Evolutionary conservation across 2,329 filamentous ascomycete genomes (phyloP), one percentile per base, ranked within the genome.

Genomic region (Alternaria consortialis): DNA sequence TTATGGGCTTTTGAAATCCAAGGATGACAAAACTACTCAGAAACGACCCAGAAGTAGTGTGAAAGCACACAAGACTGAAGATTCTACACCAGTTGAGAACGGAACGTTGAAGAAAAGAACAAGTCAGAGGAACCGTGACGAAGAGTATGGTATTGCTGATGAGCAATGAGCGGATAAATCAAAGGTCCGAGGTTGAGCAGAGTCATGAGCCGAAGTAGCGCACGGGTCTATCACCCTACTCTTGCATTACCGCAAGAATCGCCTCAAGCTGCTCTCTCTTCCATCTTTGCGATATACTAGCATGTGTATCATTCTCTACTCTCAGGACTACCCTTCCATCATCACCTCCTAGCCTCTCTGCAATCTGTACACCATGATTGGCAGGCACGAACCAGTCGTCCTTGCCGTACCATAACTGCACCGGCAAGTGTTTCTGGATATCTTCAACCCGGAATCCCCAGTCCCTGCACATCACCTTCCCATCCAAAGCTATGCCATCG

Each of bases 371-470:
- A 1, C 75, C 78, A 66, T 80, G 76, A 53, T 74, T 68, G 2
- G 70, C 66, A 37, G 77, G 78, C 43, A 80, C 73, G 60, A 65
- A 68, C 20, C 27, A 65, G 68, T 80, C 78, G 3, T 67, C 34
- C 43, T 69, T 77, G 20, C 76, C 77, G 65, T 55, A 59, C 51
- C 56, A 59, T 5, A 80, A 42, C 56, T 77, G 70, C 31, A 80
- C 71, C 2, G 73, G 72, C 43, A 80, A 55, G 58, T 80, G 78
- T 1, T 59, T 48, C 4, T 76, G 53, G 27, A 80, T 76, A 58
- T 79, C 79, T 56, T 77, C 65, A 2, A 81, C 60, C 53, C 61
- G 53, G 55, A 81, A 80, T 1, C 76, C 78, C 65, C 68, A 78
- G 9, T 73, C 58, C 5, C 39, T 56, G 46, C 67, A 73, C 39